Conservation (phyloP, 2,329 filamentous ascomycete species). For the Aspergillus uvarum region DNA sequence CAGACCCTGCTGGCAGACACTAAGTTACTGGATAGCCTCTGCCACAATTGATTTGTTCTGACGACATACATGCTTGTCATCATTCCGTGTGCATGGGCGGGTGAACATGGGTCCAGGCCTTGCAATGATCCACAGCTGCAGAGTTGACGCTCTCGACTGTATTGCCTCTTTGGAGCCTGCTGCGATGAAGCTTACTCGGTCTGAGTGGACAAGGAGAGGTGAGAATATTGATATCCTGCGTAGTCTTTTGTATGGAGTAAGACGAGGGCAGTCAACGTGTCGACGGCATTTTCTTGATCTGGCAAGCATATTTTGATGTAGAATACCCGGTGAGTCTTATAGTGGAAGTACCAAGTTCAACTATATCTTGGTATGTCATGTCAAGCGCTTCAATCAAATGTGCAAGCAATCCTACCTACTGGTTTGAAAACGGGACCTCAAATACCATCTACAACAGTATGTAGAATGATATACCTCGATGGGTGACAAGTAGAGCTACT, state of each 20-base stretch:
- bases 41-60: slow-evolving; percentile 4
- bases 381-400: background rate
- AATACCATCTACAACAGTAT: no score
- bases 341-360: background rate
- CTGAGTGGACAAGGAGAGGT: background rate
- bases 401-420: background rate
- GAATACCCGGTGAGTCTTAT: background rate
- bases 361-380: background rate
- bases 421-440: no score
- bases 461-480: no score
- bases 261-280: no score
- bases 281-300: no score
- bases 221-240: background rate
- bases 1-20: background rate
- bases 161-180: background rate
- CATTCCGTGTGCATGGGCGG: background rate
- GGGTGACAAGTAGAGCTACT: no score
- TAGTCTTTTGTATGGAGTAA: no score
- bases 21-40: background rate
- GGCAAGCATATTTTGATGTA: background rate
- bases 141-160: background rate
- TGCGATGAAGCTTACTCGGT: background rate
- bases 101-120: background rate
- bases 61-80: background rate
- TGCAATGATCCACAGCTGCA: background rate